Evolutionary conservation across 176 grass and related monocot genomes (phyloP).

Genomic region (Zoysia pacifica): DNA sequence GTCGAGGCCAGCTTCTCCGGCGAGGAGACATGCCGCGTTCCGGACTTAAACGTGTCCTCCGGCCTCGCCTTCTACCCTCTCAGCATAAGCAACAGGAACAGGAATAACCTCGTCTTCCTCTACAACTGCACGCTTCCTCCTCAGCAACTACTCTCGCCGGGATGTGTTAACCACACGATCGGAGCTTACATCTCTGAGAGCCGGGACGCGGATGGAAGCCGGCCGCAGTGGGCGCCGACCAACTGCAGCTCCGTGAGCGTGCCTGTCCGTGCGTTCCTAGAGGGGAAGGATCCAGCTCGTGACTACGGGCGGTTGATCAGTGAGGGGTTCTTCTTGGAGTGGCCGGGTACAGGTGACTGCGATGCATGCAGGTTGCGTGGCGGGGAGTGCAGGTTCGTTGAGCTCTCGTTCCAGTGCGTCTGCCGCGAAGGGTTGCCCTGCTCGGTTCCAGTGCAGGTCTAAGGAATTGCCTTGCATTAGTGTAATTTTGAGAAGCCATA

Average conservation of each 20-base stretch:
- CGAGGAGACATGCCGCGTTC: background rate
- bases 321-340: constrained; percentile 49
- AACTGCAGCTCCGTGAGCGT: constrained; percentile 1
- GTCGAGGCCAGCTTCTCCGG: background rate
- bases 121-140: constrained; percentile 14
- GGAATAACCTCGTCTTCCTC: constrained; percentile 35
- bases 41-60: constrained; percentile 33
- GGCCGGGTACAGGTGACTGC: background rate
- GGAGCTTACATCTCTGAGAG: background rate
- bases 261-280: constrained; percentile 33
- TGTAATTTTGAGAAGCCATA: too few species aligned
- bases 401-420: constrained; percentile 31
- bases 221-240: background rate
- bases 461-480: too few species aligned
- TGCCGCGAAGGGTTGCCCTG: constrained; percentile 35
- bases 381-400: constrained; percentile 47
- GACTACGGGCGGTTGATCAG: constrained; percentile 27
- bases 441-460: too few species aligned
- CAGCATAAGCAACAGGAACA: background rate
- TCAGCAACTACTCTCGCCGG: fast-evolving
- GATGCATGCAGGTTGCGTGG: background rate
- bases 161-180: background rate
- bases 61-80: constrained; percentile 16
- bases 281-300: background rate
- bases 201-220: background rate